Evolutionary conservation across 495 filamentous ascomycete species (phyloP), one percentile per base, ranked within the genome.

Genomic region (Mycothermus thermophilus): DNA sequence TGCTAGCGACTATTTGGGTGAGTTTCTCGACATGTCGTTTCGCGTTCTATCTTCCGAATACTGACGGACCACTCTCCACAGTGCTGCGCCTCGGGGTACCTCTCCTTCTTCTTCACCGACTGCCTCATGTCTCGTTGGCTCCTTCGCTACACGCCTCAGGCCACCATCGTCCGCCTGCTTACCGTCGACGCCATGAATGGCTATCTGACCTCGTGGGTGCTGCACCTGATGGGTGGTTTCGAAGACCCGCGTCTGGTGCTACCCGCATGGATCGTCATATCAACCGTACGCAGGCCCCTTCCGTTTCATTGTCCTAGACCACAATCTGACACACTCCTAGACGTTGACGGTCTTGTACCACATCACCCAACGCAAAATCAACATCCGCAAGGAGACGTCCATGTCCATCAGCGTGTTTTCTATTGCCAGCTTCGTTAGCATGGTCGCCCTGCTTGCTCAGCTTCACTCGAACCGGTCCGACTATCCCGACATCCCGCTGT

Each of bases 41-140:
- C 32, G 5, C 12, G 31, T 20, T 12, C 14, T 30, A 29, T 8
- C 12, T 30, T 10, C 6, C 29, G 2, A 36, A 27, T 27, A 14
- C 14, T 22, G 9, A 31, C 21, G 17, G 13, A 28, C 27, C 25
- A 10, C 26, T 26, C 18, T 6, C 2, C 9, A 10, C 18, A 87
- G 83, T 86, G 83, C 64, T 71, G 66, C 52, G 77, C 80, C 55
- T 84, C 81, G 25, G 84, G 77, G 32, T 86, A 86, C 58, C 71
- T 90, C 52, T 83, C 80, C 37, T 90, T 86, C 57, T 80, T 85
- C 59, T 88, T 90, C 58, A 85, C 81, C 40, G 83, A 93, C 60
- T 84, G 81, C 58, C 76, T 90, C 50, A 93, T 93, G 83, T 85
- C 79, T 42, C 75, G 84, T 53, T 90, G 83, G 80, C 79, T 93